Base-by-base conservation (phyloP, 352 stramenopile species). In the Pythium brachiatum region DNA sequence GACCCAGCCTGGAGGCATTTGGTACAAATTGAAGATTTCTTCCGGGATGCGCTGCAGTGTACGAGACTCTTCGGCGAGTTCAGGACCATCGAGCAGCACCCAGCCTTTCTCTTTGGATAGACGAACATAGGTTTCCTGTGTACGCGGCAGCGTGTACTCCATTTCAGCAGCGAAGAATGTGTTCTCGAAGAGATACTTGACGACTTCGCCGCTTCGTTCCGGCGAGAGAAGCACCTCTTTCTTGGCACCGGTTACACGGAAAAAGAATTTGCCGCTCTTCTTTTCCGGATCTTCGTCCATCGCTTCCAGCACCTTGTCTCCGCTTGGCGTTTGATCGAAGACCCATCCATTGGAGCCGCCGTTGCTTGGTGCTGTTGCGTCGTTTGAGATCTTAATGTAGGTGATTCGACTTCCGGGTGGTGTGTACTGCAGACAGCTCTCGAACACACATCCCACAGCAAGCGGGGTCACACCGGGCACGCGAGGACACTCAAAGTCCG, bases 221-320 rank as follows among this genome's bases (percentile, higher is more conserved):
- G 85, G 85, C 11, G 85, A 92, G 23, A 91, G 66, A 27, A 94
- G 61, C 20, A 94, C 85, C 31, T 89, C 70, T 53, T 90, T 92
- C 64, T 83, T 88, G 21, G 80, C 75, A 23, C 64, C 73, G 12
- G 88, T 34, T n/a, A 91, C 78, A 20, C 85, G 81, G 64, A 86
- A 94, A 62, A 84, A 94, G 57, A 92, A 94, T 54, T 85, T 89
- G 67, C 85, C 85, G 46, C 87, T 82, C 64, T 88, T 88, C 66
- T 89, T 89, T 57, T 90, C 82, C 2, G 79, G 78, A 32, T 90
- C 81, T 66, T 91, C 76, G 57, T 88, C 75, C 55, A 90, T 72
- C 23, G 80, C 75, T 36, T 92, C 82, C 2, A 92, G 64, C 15
- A 92, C 76, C 43, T 83, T 75, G 55, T 92, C 82, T 12, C 80